phyloP scores from a whole-genome alignment of 129 eudicot genomes.

The Saussurea involucrata region DNA sequence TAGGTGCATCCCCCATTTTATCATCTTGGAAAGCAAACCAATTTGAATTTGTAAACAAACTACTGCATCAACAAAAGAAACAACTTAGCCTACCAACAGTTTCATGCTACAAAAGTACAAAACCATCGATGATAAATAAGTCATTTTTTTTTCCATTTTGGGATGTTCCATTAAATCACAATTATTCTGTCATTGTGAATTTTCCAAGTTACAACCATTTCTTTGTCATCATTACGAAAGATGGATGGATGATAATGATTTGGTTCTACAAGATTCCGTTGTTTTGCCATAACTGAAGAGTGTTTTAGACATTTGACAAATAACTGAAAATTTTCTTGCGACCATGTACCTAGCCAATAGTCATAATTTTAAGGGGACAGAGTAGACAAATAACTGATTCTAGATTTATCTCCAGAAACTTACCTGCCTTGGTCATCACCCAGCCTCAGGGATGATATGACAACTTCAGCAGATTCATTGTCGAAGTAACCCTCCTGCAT shows the following conservation, averaged over 20 bases:
- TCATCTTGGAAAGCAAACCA: conserved; percentile 94
- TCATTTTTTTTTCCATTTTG: background rate
- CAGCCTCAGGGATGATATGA: conserved; percentile 77
- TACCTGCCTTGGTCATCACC: conserved; percentile 97
- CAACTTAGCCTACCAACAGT: background rate
- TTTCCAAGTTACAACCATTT: too few species aligned
- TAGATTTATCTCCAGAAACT: conserved; percentile 8
- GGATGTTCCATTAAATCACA: background rate
- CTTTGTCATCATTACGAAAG: too few species aligned
- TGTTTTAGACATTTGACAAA: background rate
- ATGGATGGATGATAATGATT: background rate
- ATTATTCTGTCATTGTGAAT: too few species aligned
- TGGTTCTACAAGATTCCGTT: background rate
- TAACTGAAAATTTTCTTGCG: background rate
- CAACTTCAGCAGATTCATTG: conserved; percentile 91
- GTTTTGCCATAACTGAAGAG: background rate
- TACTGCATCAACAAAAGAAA: conserved; percentile 34
- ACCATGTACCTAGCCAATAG: background rate
- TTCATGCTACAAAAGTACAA: background rate
- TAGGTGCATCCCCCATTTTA: conserved; percentile 24
- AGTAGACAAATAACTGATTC: background rate
- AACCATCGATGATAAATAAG: background rate
- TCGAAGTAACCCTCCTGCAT: conserved; percentile 84
- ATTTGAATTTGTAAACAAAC: conserved; percentile 88
- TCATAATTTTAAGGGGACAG: background rate